Evolutionary conservation across 169 alveolate species (phyloP), one percentile per base, ranked within the genome.

Genomic region (Toxoplasma gondii): DNA sequence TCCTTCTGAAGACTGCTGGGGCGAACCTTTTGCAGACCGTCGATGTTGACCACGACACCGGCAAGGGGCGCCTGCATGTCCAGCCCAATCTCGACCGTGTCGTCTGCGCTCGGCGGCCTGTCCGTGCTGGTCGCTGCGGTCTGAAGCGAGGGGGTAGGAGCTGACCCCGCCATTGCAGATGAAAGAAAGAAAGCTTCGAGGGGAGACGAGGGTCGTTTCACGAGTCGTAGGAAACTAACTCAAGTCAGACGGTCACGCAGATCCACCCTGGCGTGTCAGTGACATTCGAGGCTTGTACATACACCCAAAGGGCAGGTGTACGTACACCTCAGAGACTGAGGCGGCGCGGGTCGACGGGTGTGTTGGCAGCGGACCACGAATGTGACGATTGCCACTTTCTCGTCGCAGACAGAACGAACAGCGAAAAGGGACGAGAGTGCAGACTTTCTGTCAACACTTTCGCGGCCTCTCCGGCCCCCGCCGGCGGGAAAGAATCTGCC

Each of bases 61-160:
- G 90, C 38, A 82, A 82, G 27, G 36, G 90, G 90, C 90, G 90
- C 90, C 27, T 82, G 90, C 69, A 82, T 22, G 41, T 82, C 64
- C 29, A 82, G 90, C n/a, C 41, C 69, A 17, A 82, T 36, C 86
- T 78, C 29, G n/a, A 64, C 74, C 34, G n/a, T 27, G 7, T 64
- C 74, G 74, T 27, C 74, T 64, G 34, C 74, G 74, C 34, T 10
- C 74, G 74, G 74, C 74, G n/a, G n/a, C n/a, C n/a, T 64, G 74
- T 27, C 74, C 34, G 29, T 22, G 74, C n/a, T 27, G 74, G 74
- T 1, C 34, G 74, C 34, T 19, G 74, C 1, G n/a, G 74, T 31
- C 34, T 64, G 34, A 64, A 31, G 74, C 24, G 29, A 7, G 1
- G 74, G 74, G 22, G 7, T 4, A 31, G 22, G n/a, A 22, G 22